These are phyloP conservation scores for Rhizophagus clarus DNA, from an alignment of 192 early-diverging fungal species.

Conservation along the genomic window DNA sequence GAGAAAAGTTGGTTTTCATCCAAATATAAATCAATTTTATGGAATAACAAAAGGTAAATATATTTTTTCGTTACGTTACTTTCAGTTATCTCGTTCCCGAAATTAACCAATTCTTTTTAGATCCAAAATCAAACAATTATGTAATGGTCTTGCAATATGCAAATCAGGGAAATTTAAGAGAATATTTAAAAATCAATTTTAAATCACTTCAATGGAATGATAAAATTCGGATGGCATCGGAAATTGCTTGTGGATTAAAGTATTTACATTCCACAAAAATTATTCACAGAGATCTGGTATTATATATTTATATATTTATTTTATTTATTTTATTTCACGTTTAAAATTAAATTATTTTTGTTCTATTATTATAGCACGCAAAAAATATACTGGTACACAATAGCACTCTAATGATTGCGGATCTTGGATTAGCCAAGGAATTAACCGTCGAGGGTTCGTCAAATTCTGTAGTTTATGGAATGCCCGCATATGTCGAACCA, in stretches of 20 bases:
- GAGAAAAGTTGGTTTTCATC: not conserved
- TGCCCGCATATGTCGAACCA: not conserved
- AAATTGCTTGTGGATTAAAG: constrained; percentile 8
- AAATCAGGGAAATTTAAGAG: not conserved
- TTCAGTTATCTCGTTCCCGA: not conserved
- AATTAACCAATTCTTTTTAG: not conserved
- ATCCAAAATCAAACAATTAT: not conserved
- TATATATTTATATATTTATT: not conserved
- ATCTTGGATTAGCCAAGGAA: constrained; percentile 4
- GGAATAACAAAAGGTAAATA: not conserved
- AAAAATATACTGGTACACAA: constrained; percentile 19
- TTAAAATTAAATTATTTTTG: not conserved
- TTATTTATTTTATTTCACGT: not conserved
- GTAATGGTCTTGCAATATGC: constrained; percentile 3
- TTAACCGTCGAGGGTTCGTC: not conserved
- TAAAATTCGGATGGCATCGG: not conserved
- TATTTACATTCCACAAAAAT: constrained; percentile 6
- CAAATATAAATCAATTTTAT: not conserved
- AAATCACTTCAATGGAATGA: not conserved
- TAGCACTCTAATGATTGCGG: constrained; percentile 1
- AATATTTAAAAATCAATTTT: constrained; percentile 6
- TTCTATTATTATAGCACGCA: not conserved
- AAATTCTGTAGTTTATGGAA: not conserved
- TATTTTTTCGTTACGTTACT: not conserved
- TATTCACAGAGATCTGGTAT: constrained; percentile 23